Conservation (phyloP, 2,329 filamentous ascomycete genomes). For the Phoma sp. region DNA sequence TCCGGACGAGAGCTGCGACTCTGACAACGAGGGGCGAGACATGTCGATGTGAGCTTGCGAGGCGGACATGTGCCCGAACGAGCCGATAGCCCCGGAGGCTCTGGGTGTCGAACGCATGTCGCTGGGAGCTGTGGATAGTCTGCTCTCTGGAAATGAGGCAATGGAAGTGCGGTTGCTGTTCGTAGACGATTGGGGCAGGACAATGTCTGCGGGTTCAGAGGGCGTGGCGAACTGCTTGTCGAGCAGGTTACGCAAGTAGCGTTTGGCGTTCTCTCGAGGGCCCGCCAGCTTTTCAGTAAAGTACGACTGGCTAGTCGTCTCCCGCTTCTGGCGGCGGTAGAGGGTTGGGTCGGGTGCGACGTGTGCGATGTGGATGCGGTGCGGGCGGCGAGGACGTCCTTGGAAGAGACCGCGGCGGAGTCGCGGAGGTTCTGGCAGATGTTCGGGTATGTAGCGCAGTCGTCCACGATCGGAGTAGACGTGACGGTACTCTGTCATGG, state of each 20-base stretch:
- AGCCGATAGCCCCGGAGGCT: constrained; percentile 38
- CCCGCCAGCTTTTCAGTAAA: constrained; percentile 58
- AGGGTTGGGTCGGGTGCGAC: constrained; percentile 53
- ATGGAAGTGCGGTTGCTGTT: constrained; percentile 39
- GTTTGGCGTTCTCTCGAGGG: constrained; percentile 57
- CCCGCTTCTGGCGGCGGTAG: constrained; percentile 33
- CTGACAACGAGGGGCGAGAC: constrained; percentile 50
- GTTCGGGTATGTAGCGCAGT: constrained; percentile 48
- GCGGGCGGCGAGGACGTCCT: constrained; percentile 59
- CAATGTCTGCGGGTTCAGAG: constrained; percentile 29
- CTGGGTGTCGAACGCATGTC: constrained; percentile 51
- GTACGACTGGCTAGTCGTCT: constrained; percentile 44
- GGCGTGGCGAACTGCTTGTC: constrained; percentile 40
- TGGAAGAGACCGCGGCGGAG: constrained; percentile 52
- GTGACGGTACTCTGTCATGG: constrained; percentile 49
- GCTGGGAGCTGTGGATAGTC: constrained; percentile 32
- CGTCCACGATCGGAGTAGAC: constrained; percentile 49
- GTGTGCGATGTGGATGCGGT: constrained; percentile 63
- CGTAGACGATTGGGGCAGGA: constrained; percentile 35
- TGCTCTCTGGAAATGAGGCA: constrained; percentile 36
- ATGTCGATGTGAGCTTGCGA: constrained; percentile 48
- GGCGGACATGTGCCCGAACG: constrained; percentile 12
- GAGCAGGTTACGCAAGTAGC: constrained; percentile 57
- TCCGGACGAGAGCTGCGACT: constrained; percentile 49
- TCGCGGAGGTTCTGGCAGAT: constrained; percentile 35